These are phyloP conservation scores for Sporothrix sp. DNA, from an alignment of 2,329 filamentous ascomycete genomes.

Conservation along the genomic window DNA sequence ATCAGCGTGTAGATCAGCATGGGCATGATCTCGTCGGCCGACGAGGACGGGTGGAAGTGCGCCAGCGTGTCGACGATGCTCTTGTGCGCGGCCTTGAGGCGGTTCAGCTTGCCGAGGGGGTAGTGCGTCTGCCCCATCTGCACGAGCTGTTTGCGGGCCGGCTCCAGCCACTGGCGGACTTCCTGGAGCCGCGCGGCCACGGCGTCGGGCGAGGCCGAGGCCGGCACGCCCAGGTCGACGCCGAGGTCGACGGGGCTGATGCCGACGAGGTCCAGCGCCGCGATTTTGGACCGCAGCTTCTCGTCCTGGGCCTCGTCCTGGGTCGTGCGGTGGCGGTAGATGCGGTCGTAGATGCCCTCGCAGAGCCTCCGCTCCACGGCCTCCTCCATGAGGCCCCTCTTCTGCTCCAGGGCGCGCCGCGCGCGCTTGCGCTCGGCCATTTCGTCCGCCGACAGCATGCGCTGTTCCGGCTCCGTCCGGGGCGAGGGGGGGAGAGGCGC, in stretches of 20 bases:
- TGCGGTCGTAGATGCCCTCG: constrained; percentile 74
- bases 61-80: constrained; percentile 81
- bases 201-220: constrained; percentile 45
- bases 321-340: constrained; percentile 85
- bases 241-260: constrained; percentile 81
- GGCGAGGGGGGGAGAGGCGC: constrained; percentile 20
- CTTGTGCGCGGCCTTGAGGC: constrained; percentile 82
- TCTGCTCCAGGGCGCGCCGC: constrained; percentile 66
- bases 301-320: constrained; percentile 93
- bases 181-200: constrained; percentile 53
- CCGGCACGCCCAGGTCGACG: constrained; percentile 53
- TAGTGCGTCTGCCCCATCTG: constrained; percentile 82
- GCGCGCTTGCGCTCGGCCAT: constrained; percentile 70
- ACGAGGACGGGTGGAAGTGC: constrained; percentile 65
- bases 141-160: constrained; percentile 60
- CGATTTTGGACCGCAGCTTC: constrained; percentile 87
- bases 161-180: constrained; percentile 61
- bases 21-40: constrained; percentile 92
- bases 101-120: constrained; percentile 82
- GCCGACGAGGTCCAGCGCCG: constrained; percentile 79
- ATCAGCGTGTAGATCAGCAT: constrained; percentile 95
- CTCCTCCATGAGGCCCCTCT: constrained; percentile 71
- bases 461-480: constrained; percentile 48
- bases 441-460: constrained; percentile 86
- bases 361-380: constrained; percentile 80